These are phyloP conservation scores for Fusarium tanahbumbuense DNA, from an alignment of 2,329 filamentous ascomycete species.

Conservation along the genomic window DNA sequence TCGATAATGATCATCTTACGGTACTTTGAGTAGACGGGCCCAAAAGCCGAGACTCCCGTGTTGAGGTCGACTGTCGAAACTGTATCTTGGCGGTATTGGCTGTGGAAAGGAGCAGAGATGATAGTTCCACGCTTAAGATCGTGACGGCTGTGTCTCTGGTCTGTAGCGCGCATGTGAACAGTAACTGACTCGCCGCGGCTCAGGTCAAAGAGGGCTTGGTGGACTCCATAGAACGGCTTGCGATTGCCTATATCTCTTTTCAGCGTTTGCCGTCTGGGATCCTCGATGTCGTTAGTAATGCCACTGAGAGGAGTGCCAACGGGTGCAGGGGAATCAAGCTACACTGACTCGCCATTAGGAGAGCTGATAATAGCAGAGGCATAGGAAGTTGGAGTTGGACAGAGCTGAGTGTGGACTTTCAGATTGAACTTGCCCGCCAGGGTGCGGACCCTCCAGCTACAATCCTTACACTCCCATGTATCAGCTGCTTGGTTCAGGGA, in stretches of 20 bases:
- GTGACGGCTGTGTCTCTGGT: background rate
- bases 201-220: slow-evolving; percentile 19
- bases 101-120: slow-evolving; percentile 38
- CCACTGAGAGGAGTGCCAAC: background rate
- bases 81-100: slow-evolving; percentile 8
- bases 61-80: slow-evolving; percentile 11
- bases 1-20: slow-evolving; percentile 42
- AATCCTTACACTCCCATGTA: slow-evolving; percentile 16
- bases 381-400: background rate
- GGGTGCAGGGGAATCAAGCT: background rate
- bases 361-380: background rate
- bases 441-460: slow-evolving; percentile 12
- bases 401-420: background rate
- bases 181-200: slow-evolving; percentile 13
- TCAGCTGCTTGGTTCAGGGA: slow-evolving; percentile 6
- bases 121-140: slow-evolving; percentile 29
- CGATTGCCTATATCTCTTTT: slow-evolving; percentile 5
- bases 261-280: background rate
- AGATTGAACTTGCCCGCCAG: background rate
- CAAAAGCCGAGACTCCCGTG: slow-evolving; percentile 20
- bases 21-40: slow-evolving; percentile 41
- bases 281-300: background rate
- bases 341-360: background rate
- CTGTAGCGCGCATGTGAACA: slow-evolving; percentile 19
- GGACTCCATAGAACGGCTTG: slow-evolving; percentile 12